Conservation (phyloP, 1,284 basidiomycete species). For the Marasmius oreades region DNA sequence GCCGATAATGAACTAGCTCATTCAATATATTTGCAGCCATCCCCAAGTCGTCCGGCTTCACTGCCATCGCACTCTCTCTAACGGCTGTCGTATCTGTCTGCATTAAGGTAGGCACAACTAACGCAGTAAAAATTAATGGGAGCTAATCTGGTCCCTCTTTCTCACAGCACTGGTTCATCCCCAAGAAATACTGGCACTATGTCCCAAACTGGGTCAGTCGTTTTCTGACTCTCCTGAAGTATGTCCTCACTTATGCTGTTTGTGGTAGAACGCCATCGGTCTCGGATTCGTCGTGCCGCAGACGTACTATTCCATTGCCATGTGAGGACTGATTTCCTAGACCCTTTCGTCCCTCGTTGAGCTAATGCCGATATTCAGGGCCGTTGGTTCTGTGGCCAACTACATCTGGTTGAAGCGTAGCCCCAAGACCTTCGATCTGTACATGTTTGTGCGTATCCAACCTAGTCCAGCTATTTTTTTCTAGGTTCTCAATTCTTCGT, state of each 20-base stretch:
- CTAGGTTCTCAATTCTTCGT: not conserved
- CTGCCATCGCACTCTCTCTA: conserved; percentile 54
- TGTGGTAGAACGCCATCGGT: conserved; percentile 48
- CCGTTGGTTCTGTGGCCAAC: conserved; percentile 39
- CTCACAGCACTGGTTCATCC: conserved; percentile 43
- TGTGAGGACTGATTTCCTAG: conserved; percentile 26
- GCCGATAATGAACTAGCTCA: no score
- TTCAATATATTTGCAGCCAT: conserved; percentile 33
- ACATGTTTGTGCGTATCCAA: conserved; percentile 47
- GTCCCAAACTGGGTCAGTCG: conserved; percentile 55
- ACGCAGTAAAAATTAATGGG: not conserved
- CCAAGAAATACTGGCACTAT: conserved; percentile 49
- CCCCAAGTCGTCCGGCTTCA: conserved; percentile 57
- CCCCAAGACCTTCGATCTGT: conserved; percentile 48
- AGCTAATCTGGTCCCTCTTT: conserved; percentile 2
- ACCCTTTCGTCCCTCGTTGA: conserved; percentile 15
- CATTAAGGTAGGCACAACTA: conserved; percentile 31
- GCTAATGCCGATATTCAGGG: conserved; percentile 18
- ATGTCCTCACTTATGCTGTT: not conserved
- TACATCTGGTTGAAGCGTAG: conserved; percentile 47
- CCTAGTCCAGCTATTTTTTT: not conserved
- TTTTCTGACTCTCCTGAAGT: not conserved
- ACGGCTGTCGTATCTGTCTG: conserved; percentile 44
- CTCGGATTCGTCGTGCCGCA: conserved; percentile 54
- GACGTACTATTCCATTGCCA: conserved; percentile 48